Evolutionary conservation across 495 filamentous ascomycete genomes (phyloP), one percentile per base, ranked within the genome.

Genomic region (Podospora comata): DNA sequence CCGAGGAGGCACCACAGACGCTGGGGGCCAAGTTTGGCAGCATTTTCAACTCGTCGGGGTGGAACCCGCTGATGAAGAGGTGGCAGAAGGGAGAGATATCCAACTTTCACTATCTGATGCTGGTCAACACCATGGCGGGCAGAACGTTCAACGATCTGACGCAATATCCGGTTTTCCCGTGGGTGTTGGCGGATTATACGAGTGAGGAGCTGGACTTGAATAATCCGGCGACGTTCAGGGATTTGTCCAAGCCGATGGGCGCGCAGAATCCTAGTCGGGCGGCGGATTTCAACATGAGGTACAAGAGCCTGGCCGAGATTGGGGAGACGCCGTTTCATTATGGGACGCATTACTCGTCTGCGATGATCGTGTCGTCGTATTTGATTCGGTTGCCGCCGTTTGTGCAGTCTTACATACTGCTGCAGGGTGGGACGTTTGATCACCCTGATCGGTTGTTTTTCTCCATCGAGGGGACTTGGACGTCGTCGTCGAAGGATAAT

Each of bases 81-180:
- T 99, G 95, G 95, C 84, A 92, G 64, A 90, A 89, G 74, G 96
- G 95, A 5, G 96, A 98, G 72, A 92, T 97, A 9, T 98, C 96
- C 5, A 99, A 99, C 76, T 99, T 98, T 73, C 93, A 97, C 77
- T 99, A 99, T 77, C 85, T 99, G 30, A 98, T 99, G 96, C 85
- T 97, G 58, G 87, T 99, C 75, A 99, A 99, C 74, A 98, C 96
- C 5, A 92, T 98, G 85, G 95, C 95, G 20, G 95, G 95, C 34
- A 84, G 95, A 62, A 98, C 95, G 0, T 99, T 99, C 84, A 99
- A 99, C 74, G 95, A 99, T 76, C 81, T 99, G 11, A 99, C 95
- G 1, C 96, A 98, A 70, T 99, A 99, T 73, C 95, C 95, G 0
- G 95, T 99, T 23, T 99, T 99, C 73, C 95, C 95, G 13, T 99